phyloP scores from a whole-genome alignment of 495 filamentous ascomycete genomes.

The Tuber aestivum region DNA sequence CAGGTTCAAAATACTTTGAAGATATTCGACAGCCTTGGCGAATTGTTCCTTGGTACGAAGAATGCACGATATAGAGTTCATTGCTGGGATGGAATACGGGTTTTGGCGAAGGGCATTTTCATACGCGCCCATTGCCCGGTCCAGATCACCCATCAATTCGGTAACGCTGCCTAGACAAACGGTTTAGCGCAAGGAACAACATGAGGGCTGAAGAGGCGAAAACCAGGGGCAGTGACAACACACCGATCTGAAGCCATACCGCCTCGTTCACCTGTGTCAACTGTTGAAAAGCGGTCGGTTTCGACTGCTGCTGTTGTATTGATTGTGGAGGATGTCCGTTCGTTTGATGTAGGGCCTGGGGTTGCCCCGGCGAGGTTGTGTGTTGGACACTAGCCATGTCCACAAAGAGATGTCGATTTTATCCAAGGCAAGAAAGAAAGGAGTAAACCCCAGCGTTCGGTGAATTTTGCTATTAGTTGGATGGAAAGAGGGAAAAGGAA shows the following conservation, averaged over 20 bases:
- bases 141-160: slow-evolving; percentile 82
- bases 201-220: slow-evolving; percentile 18
- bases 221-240: slow-evolving; percentile 28
- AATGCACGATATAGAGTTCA: slow-evolving; percentile 90
- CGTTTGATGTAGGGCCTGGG: slow-evolving; percentile 38
- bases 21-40: slow-evolving; percentile 85
- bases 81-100: slow-evolving; percentile 80
- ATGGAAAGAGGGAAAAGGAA: neutral
- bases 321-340: slow-evolving; percentile 43
- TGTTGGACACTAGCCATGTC: slow-evolving; percentile 37
- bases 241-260: slow-evolving; percentile 94
- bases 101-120: slow-evolving; percentile 84
- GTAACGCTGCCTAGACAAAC: slow-evolving; percentile 61
- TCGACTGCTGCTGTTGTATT: slow-evolving; percentile 53
- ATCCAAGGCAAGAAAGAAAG: neutral
- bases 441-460: neutral
- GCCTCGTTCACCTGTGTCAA: slow-evolving; percentile 67
- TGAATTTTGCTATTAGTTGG: neutral
- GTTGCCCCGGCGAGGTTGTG: slow-evolving; percentile 39
- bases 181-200: slow-evolving; percentile 2
- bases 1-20: slow-evolving; percentile 84
- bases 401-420: neutral
- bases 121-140: slow-evolving; percentile 81
- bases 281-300: slow-evolving; percentile 56
- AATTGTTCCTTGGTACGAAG: slow-evolving; percentile 88